Evolutionary conservation across 164 flowering plant genomes (phyloP), one percentile per base, ranked within the genome.

Genomic region (Dillenia suffruticosa): DNA sequence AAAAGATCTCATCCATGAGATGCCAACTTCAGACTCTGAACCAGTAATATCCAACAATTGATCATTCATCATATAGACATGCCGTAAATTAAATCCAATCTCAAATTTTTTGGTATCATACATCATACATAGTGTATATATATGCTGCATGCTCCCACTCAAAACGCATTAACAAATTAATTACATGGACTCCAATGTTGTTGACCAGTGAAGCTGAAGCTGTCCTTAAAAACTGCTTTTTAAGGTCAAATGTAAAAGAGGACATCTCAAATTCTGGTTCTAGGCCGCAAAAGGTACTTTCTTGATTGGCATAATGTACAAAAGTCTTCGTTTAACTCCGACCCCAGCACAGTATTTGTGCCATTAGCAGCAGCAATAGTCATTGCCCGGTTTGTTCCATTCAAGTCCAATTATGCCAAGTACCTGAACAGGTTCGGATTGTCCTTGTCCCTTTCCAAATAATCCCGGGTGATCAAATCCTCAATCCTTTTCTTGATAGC

Each of bases 401-500:
- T 56, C 24, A 53, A 55, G 59, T 62, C 47, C 54, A 52, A 64
- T 91, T 77, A 92, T 10, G 98, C 96, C 72, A 92, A 68, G 74
- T 92, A 92, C 74, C 78, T 84, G 78, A 88, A 92, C 72, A 74
- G 0, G 67, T 83, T 89, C 8, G 93, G 83, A 67, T 86, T 86
- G 9, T 84, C 87, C 61, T 81, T 86, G 76, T 89, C 98, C 55
- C 98, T 81, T 72, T 88, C 95, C 68, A 92, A 70, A 74, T 89
- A 89, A 61, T 92, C 98, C 11, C 96, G 78, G 8, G 92, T 81
- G 59, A 92, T 88, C 71, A 88, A 68, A 68, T 88, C 92, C 68
- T 88, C 92, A 43, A 88, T 88, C 69, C 92, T 66, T 76, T 88
- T 88, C 79, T 88, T 88, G 58, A 88, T 88, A 52, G 88, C 87